Evolutionary conservation across 495 filamentous ascomycete species (phyloP), one percentile per base, ranked within the genome.

Genomic region (Daldinia caldariorum): DNA sequence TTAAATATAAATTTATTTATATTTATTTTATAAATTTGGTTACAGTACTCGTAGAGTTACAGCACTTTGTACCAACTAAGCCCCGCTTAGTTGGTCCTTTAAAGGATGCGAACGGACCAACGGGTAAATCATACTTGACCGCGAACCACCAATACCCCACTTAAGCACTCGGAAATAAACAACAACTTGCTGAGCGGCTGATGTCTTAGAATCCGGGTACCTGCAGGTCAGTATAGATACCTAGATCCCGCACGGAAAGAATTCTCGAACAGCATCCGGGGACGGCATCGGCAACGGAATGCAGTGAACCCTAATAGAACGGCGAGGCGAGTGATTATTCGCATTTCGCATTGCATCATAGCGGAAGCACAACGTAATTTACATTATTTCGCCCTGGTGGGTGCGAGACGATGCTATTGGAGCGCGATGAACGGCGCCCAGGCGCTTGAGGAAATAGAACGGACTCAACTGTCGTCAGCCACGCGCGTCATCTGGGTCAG

Each of bases 261-360:
- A 16, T 54, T 32, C 50, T 54, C 26, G 26, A 54, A 32, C 7
- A 32, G 14, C 20, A 53, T 53, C 32, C 57, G 54, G 58, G 54
- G 37, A 54, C 45, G 50, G 54, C 34, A 50, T 63, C 63, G 67
- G 58, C n/a, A 68, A 39, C 61, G 60, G 67, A 56, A 74, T 68
- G 72, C 72, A 65, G 63, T 39, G 18, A 74, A 71, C 72, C 72
- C 72, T 74, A 74, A 61, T 56, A 41, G 59, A 62, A 71, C 72
- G 43, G n/a, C 65, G 62, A 18, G 1, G 31, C 53, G 60, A 65
- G 20, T 14, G 60, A 65, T 14, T 14, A 53, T 51, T 68, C 34
- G 39, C 29, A 58, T 26, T 51, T 68, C 34, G 39, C 29, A 58
- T 26, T 22, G 22, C 43, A 60, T 65, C 56, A 34, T 31, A 12